Base-by-base conservation (phyloP, 306 rosid species). In the Malus domestica region DNA sequence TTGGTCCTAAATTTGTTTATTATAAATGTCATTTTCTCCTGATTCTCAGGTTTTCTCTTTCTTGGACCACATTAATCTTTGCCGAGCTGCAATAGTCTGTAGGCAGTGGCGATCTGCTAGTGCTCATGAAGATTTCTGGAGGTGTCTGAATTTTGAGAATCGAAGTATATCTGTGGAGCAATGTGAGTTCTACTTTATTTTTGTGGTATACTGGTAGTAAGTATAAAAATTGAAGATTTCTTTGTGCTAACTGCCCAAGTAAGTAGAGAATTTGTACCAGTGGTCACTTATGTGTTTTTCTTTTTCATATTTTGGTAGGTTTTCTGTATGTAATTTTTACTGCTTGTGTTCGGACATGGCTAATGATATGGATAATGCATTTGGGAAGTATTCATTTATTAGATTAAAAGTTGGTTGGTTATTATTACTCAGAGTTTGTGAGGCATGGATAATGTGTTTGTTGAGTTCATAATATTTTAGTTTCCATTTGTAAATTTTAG, bases 121-220 rank as follows among this genome's bases (percentile, higher is more conserved):
- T 89, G 92, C 96, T 45, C 99, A 96, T 80, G 99, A 90, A 82
- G 99, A 96, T 84, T 96, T 96, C 78, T 96, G 99, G 99, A 92
- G 83, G 79, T 82, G 84, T 80, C 89, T 96, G 86, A 86, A 89
- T 87, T 93, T 96, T 87, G 96, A 92, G 85, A 88, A 96, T 75
- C 87, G 93, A 52, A 93, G 87, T 83, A 92, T 96, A 78, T 89
- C 99, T 62, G 58, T 85, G 14, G 93, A 92, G 58, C 99, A 96
- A 87, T 96, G 99, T 96, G 86, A 89, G 98, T 78, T 73, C 68
- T 67, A 60, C 18, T 64, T 71, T 10, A 42, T 61, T 59, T 45
- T 60, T 68, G 64, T 70, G 7, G 38, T 52, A 33, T 38, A 46
- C 72, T 20, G 61, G 2, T 63, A 27, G 27, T 22, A 54, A 15